Base-by-base conservation (phyloP, 345 rosid genomes). In the Clausena lansium region DNA sequence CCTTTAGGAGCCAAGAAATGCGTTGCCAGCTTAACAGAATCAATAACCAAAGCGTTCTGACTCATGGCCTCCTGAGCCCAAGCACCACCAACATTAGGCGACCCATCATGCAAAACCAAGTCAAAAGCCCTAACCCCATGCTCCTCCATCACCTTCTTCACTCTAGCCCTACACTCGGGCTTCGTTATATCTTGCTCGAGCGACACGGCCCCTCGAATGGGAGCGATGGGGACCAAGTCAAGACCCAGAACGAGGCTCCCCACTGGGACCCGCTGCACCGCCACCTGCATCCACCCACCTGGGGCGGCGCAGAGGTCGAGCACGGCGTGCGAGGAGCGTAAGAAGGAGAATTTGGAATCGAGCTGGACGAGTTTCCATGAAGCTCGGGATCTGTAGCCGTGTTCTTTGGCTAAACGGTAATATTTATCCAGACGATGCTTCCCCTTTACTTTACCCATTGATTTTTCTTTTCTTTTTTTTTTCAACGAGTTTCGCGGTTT, bases 261-360 rank as follows among this genome's bases (percentile, higher is more conserved):
- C 24, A 95, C 96, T 6, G 98, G 97, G 15, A 85, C 94, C 30
- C 93, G 92, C 90, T 89, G 82, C n/a, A 92, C 93, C 63, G 92
- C 97, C 24, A 95, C 95, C 76, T 95, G 98, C 98, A 95, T 93
- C 98, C 98, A 95, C 35, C 98, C 93, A 9, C 98, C 98, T 1
- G 98, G 98, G 60, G 98, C 97, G 81, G 98, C 98, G 75, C 98
- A 93, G 74, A 93, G 98, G 77, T 95, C 98, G 84, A 95, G 97
- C 36, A 92, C 97, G 39, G 89, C 93, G 54, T 79, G 92, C 0
- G 97, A 78, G 30, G 91, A 81, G 73, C 85, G 89, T 76, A 95
- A 92, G 76, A 92, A 84, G 22, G 85, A 74, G 91, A 80, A 85
- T 76, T 94, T 94, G 81, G 86, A 71, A 77, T 95, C 97, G 62